Conservation (phyloP, 1,284 basidiomycete species). For the Limonomyces culmigenus region DNA sequence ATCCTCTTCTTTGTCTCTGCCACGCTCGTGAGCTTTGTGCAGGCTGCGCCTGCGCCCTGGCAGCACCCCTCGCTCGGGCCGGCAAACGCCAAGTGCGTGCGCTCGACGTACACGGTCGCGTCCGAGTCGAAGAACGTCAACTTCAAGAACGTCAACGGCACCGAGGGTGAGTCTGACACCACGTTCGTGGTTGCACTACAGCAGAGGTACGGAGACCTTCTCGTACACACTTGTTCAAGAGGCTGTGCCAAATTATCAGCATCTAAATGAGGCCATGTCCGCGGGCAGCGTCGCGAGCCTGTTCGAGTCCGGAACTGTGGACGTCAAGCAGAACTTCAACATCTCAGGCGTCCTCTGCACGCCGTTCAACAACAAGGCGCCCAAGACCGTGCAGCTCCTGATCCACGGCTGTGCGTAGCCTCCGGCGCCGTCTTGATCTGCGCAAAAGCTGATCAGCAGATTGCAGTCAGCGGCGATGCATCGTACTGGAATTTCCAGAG, state of each 20-base stretch:
- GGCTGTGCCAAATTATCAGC: slow-evolving; percentile 7
- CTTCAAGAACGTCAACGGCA: slow-evolving; percentile 6
- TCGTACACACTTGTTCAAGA: slow-evolving; percentile 3
- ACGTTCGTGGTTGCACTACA: slow-evolving; percentile 1
- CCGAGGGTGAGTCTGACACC: slow-evolving; percentile 1
- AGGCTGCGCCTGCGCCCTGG: too few species aligned
- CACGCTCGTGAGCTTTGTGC: too few species aligned
- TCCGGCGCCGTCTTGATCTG: slow-evolving; percentile 4
- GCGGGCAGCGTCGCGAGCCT: too few species aligned
- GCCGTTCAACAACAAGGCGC: slow-evolving; percentile 6
- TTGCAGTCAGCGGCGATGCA: not conserved
- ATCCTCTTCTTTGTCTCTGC: too few species aligned
- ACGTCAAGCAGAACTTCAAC: too few species aligned
- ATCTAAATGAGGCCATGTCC: slow-evolving; percentile 3
- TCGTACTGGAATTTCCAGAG: slow-evolving; percentile 9
- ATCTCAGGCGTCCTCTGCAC: slow-evolving; percentile 8
- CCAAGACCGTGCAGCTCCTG: slow-evolving; percentile 6
- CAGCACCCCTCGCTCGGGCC: slow-evolving; percentile 8
- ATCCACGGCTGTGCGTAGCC: slow-evolving; percentile 8
- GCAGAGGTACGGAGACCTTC: slow-evolving; percentile 5
- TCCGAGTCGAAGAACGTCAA: slow-evolving; percentile 3
- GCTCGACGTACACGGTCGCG: slow-evolving; percentile 6
- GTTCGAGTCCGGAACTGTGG: too few species aligned
- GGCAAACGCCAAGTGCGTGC: slow-evolving; percentile 7
- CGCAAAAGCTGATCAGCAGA: not conserved